Conservation (phyloP, 495 filamentous ascomycete genomes). For the Penicillium paxilli region DNA sequence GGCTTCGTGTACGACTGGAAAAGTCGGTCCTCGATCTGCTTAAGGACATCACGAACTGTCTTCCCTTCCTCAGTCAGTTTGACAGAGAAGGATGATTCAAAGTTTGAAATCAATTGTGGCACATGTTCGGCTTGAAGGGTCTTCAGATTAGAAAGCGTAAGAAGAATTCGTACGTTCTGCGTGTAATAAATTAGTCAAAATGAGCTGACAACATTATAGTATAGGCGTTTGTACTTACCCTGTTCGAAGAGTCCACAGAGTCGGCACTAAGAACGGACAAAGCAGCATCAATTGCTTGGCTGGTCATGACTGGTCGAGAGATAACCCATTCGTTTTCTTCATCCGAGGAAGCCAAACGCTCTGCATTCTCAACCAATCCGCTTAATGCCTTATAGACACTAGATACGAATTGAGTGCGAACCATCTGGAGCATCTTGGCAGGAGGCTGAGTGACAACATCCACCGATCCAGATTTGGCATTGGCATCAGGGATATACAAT, state of each 20-base stretch:
- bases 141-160: conserved; percentile 89
- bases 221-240: conserved; percentile 62
- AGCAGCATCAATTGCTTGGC: conserved; percentile 30
- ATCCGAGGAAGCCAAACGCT: conserved; percentile 61
- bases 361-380: conserved; percentile 94
- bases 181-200: conserved; percentile 1
- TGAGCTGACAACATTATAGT: neutral
- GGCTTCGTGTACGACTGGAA: conserved; percentile 89
- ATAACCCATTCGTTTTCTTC: conserved; percentile 58
- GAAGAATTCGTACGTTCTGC: conserved; percentile 86
- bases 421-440: conserved; percentile 79
- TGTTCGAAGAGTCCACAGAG: conserved; percentile 64
- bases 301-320: conserved; percentile 24
- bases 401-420: conserved; percentile 82
- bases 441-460: conserved; percentile 82
- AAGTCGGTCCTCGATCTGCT: conserved; percentile 82
- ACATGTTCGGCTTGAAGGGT: conserved; percentile 73
- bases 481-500: conserved; percentile 84
- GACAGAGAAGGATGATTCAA: conserved; percentile 86
- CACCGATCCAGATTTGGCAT: conserved; percentile 61
- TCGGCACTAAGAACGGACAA: conserved; percentile 45
- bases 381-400: conserved; percentile 89
- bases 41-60: conserved; percentile 83
- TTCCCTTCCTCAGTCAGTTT: conserved; percentile 89
- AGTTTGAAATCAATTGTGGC: conserved; percentile 78